phyloP scores from a whole-genome alignment of 1,284 basidiomycete species.

The Sporisorium scitamineum region DNA sequence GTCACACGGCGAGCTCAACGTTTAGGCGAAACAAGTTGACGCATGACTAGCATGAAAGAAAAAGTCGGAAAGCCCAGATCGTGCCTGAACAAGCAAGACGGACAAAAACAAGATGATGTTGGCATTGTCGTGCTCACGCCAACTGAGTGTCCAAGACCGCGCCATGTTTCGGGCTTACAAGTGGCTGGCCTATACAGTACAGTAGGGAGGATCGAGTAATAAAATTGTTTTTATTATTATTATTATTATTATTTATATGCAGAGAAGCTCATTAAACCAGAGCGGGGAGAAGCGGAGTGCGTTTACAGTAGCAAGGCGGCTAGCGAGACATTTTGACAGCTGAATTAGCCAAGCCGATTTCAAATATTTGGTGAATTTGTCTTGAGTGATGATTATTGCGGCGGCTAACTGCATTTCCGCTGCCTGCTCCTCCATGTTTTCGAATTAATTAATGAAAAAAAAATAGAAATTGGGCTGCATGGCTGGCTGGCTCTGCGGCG shows the following conservation, averaged over 20 bases:
- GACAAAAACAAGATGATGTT: background rate
- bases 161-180: conserved; percentile 26
- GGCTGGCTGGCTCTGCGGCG: too few species aligned
- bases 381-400: background rate
- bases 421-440: too few species aligned
- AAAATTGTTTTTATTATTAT: background rate
- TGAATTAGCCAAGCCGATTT: background rate
- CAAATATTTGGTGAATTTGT: too few species aligned
- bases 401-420: conserved; percentile 16
- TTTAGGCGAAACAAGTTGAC: too few species aligned
- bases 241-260: background rate
- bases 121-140: background rate
- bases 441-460: too few species aligned
- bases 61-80: too few species aligned
- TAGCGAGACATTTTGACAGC: conserved; percentile 29
- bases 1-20: too few species aligned
- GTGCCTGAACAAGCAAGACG: background rate
- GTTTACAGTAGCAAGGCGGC: conserved; percentile 8
- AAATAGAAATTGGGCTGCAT: too few species aligned
- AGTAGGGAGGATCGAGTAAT: too few species aligned
- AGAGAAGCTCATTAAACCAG: background rate
- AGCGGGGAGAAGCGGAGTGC: background rate
- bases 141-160: conserved; percentile 22
- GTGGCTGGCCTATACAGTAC: conserved; percentile 12
- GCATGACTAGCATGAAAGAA: too few species aligned